Conservation (phyloP, 2,329 filamentous ascomycete genomes). For the Aspergillus proliferans region DNA sequence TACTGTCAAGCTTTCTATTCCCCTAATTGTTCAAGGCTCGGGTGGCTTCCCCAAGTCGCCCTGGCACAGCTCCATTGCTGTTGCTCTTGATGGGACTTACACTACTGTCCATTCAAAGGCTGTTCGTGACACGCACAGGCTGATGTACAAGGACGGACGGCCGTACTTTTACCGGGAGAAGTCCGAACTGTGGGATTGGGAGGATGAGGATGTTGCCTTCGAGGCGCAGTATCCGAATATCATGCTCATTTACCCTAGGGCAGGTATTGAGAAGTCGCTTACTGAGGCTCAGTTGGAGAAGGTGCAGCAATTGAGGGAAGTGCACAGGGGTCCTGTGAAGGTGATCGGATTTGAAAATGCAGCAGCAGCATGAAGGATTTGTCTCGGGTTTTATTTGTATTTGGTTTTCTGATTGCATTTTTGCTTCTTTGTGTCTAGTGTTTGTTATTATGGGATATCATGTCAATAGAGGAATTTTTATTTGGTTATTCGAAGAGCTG, state of each 20-base stretch:
- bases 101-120: constrained; percentile 20
- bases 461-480: too few species aligned
- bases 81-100: constrained; percentile 21
- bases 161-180: constrained; percentile 49
- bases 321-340: too few species aligned
- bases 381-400: too few species aligned
- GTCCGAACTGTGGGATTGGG: constrained; percentile 42
- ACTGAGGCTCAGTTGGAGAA: constrained; percentile 18
- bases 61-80: constrained; percentile 31
- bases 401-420: too few species aligned
- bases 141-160: constrained; percentile 41
- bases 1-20: constrained; percentile 21
- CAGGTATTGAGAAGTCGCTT: constrained; percentile 19
- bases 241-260: constrained; percentile 17
- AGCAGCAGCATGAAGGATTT: too few species aligned
- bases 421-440: too few species aligned
- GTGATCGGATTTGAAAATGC: too few species aligned
- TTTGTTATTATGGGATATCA: too few species aligned
- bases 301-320: constrained; percentile 27
- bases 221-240: constrained; percentile 43
- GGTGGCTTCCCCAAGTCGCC: constrained; percentile 23
- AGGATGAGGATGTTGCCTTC: constrained; percentile 31
- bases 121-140: constrained; percentile 35
- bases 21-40: constrained; percentile 18
- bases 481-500: too few species aligned